phyloP scores from a whole-genome alignment of 2,329 filamentous ascomycete species.

The Talaromyces funiculosus region DNA sequence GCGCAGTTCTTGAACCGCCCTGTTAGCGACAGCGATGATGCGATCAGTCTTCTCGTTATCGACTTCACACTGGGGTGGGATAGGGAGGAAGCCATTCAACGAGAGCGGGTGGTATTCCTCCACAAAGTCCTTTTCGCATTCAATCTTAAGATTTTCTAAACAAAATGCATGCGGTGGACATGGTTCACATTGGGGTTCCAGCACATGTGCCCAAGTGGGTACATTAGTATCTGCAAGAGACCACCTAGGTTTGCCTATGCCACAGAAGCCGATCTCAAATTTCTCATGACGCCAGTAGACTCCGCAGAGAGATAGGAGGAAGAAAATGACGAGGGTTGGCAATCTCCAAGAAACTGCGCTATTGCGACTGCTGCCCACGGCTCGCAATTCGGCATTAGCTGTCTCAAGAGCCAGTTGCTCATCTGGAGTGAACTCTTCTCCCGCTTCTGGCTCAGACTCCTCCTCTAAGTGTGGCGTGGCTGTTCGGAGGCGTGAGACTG shows the following conservation, averaged over 20 bases:
- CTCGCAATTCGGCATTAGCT: conserved; percentile 52
- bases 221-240: conserved; percentile 58
- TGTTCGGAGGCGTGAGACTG: conserved; percentile 39
- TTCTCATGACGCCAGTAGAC: conserved; percentile 92
- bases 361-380: conserved; percentile 51
- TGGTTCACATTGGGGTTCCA: conserved; percentile 78
- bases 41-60: conserved; percentile 87
- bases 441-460: conserved; percentile 41
- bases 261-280: conserved; percentile 91
- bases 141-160: conserved; percentile 67
- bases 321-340: conserved; percentile 64
- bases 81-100: conserved; percentile 70
- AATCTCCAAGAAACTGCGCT: conserved; percentile 9
- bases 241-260: conserved; percentile 63
- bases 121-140: conserved; percentile 83
- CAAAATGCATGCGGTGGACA: conserved; percentile 90
- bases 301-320: conserved; percentile 65
- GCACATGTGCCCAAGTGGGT: conserved; percentile 64
- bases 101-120: conserved; percentile 78
- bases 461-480: conserved; percentile 29
- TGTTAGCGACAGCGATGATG: conserved; percentile 81
- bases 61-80: conserved; percentile 88
- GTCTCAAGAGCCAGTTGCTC: conserved; percentile 67
- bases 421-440: conserved; percentile 58
- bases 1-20: conserved; percentile 78